Conservation (phyloP, 305 asterid species). For the Ilex paraguariensis region DNA sequence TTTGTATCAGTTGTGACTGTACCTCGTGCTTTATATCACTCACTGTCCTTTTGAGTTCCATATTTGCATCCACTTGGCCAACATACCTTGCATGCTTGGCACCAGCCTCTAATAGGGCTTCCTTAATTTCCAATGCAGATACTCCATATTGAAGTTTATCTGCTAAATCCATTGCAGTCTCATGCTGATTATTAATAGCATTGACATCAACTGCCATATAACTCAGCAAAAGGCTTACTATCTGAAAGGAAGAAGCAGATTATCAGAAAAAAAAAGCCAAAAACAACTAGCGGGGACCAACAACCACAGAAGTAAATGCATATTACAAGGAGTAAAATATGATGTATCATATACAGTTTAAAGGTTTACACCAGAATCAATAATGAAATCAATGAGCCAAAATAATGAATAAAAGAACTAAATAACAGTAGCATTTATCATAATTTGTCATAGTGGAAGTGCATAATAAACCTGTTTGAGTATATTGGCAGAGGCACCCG, state of each 20-base stretch:
- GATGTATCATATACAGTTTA: too few species aligned
- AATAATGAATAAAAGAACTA: too few species aligned
- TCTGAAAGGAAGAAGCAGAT: slow-evolving; percentile 43
- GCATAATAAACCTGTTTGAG: too few species aligned
- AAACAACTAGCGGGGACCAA: slow-evolving; percentile 5
- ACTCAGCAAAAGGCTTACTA: slow-evolving; percentile 58
- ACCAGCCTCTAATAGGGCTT: slow-evolving; percentile 75
- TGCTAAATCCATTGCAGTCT: slow-evolving; percentile 96
- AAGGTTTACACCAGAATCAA: too few species aligned
- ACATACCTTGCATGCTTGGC: slow-evolving; percentile 75
- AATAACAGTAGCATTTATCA: too few species aligned
- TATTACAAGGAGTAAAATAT: too few species aligned
- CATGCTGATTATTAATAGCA: slow-evolving; percentile 64
- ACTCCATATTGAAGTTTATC: slow-evolving; percentile 85
- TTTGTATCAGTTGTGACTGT: slow-evolving; percentile 85
- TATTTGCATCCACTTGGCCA: slow-evolving; percentile 62
- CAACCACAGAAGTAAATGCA: not conserved
- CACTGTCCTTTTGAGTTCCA: slow-evolving; percentile 88
- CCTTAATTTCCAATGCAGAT: slow-evolving; percentile 60
- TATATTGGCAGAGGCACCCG: too few species aligned
- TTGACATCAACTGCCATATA: slow-evolving; percentile 66
- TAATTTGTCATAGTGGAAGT: too few species aligned
- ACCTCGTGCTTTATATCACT: slow-evolving; percentile 97
- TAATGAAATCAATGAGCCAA: too few species aligned
- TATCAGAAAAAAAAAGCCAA: slow-evolving; percentile 1